Conservation (phyloP, 306 rosid genomes). For the Dryas octopetala region DNA sequence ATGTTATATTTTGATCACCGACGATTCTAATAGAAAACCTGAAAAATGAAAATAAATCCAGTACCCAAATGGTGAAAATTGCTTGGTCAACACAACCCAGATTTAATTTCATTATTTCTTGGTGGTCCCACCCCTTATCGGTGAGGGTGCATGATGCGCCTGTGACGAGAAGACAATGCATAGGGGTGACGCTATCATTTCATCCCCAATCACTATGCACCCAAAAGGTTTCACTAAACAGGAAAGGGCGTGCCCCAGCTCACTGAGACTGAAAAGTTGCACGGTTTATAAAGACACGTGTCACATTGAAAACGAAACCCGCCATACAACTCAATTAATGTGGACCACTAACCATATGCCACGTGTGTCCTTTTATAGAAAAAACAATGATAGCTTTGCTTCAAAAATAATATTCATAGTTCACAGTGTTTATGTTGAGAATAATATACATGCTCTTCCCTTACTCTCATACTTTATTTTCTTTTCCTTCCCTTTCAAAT, state of each 20-base stretch:
- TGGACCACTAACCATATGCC: conserved; percentile 38
- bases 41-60: not conserved
- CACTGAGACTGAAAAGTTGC: not conserved
- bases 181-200: not conserved
- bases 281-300: conserved; percentile 37
- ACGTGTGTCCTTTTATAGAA: conserved; percentile 26
- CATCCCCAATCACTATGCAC: not conserved
- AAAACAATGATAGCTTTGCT: not conserved
- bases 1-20: not conserved
- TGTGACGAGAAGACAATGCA: conserved; percentile 7
- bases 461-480: not conserved
- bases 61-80: not conserved
- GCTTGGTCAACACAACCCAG: not conserved
- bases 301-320: conserved; percentile 21
- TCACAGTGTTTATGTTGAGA: not conserved
- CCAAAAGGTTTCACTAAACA: not conserved
- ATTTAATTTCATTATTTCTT: not conserved
- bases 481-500: not conserved
- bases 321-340: conserved; percentile 20
- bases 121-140: not conserved
- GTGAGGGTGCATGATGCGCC: not conserved
- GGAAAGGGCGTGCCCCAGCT: not conserved
- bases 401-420: not conserved
- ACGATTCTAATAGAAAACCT: not conserved
- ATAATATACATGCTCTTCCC: not conserved